These are phyloP conservation scores for Lavandula angustifolia DNA, from an alignment of 257 asterid species.

Conservation along the genomic window DNA sequence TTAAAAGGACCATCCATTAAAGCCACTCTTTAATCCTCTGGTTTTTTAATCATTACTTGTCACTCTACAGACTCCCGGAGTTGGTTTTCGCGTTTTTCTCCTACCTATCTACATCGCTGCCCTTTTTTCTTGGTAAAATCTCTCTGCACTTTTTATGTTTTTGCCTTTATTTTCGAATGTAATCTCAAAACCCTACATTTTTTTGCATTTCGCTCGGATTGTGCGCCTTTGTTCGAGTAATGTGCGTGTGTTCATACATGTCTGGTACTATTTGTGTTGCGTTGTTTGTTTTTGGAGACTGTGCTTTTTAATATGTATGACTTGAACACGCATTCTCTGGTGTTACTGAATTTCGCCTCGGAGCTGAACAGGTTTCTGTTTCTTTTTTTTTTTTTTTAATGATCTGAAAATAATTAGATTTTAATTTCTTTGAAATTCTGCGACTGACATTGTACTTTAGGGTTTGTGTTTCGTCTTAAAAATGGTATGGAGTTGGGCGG, in stretches of 20 bases:
- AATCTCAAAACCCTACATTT: conserved; percentile 38
- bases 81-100: conserved; percentile 53
- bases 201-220: conserved; percentile 4
- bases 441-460: conserved; percentile 37
- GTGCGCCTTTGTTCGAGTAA: conserved; percentile 24
- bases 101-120: conserved; percentile 41
- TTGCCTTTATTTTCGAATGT: conserved; percentile 9
- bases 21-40: conserved; percentile 62
- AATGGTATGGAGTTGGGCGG: background rate
- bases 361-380: conserved; percentile 25
- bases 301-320: conserved; percentile 21
- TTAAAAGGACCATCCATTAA: conserved; percentile 65
- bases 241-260: conserved; percentile 39
- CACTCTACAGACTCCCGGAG: conserved; percentile 56
- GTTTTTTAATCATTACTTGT: conserved; percentile 60
- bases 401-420: conserved; percentile 33
- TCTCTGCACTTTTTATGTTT: conserved; percentile 37
- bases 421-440: conserved; percentile 1
- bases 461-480: conserved; percentile 38
- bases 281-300: conserved; percentile 24
- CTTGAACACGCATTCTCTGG: background rate
- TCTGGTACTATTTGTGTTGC: conserved; percentile 3
- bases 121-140: conserved; percentile 39
- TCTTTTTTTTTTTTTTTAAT: conserved; percentile 23
- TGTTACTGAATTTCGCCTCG: conserved; percentile 26